These are phyloP conservation scores for Podila epicladia DNA, from an alignment of 192 early-diverging fungal genomes.

Conservation along the genomic window DNA sequence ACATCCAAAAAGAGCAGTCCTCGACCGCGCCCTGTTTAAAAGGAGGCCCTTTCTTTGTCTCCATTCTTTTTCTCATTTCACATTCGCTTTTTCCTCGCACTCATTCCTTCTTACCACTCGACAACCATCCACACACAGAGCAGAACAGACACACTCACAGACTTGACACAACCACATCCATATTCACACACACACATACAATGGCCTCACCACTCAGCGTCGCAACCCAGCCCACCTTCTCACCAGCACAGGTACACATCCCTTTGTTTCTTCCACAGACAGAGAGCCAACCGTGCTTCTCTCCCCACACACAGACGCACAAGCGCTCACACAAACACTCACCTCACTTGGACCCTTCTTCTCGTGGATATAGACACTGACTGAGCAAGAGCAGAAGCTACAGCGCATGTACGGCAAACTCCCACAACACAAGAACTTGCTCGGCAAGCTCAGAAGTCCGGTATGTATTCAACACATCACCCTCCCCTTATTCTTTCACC, in stretches of 20 bases:
- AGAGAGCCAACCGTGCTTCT: background rate
- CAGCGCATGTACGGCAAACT: conserved; percentile 84
- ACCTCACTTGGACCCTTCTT: background rate
- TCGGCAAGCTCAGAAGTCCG: conserved; percentile 64
- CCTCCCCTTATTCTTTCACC: no score
- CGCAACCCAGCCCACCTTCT: conserved; percentile 28
- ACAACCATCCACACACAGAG: background rate
- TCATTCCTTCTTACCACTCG: background rate
- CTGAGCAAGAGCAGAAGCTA: conserved; percentile 77
- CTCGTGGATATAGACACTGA: conserved; percentile 63
- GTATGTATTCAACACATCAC: background rate
- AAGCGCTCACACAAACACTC: background rate
- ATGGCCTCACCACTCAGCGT: conserved; percentile 7
- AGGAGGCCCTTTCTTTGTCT: background rate
- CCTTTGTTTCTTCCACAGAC: background rate
- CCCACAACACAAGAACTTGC: conserved; percentile 77
- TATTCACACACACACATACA: background rate
- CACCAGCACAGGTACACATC: conserved; percentile 20
- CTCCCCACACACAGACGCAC: background rate
- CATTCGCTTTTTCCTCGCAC: background rate
- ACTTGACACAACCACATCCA: background rate
- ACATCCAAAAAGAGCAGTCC: no score
- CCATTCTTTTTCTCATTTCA: background rate
- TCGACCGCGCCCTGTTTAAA: no score
- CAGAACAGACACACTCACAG: background rate